Conservation (phyloP, 2,329 filamentous ascomycete species). For the Metarhizium anisopliae region DNA sequence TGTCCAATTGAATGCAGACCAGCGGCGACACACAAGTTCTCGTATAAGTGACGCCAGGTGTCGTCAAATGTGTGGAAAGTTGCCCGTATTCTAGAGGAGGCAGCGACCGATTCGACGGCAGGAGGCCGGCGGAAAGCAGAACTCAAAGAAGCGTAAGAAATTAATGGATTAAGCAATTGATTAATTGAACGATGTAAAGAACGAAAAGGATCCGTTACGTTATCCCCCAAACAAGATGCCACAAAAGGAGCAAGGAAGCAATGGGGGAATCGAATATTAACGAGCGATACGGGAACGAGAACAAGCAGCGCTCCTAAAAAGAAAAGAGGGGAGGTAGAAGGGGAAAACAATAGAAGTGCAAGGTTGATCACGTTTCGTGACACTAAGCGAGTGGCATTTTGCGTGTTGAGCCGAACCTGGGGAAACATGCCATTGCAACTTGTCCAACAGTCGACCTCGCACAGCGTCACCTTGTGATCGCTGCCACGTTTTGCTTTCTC, state of each 20-base stretch:
- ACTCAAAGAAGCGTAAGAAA: not conserved
- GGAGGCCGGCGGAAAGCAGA: too few relatives aligned
- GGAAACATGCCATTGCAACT: not conserved
- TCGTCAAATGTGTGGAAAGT: not conserved
- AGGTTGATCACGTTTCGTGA: not conserved
- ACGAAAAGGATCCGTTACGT: not conserved
- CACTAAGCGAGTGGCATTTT: not conserved
- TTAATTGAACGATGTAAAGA: too few relatives aligned
- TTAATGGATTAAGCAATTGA: not conserved
- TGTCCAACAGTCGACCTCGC: not conserved
- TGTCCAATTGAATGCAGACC: not conserved
- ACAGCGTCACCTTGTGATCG: too few relatives aligned
- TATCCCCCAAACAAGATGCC: not conserved
- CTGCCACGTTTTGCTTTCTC: not conserved
- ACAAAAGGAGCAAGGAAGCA: not conserved
- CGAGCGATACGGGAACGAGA: not conserved
- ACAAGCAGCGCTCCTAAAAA: not conserved
- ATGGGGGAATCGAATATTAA: not conserved
- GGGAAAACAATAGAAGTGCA: not conserved
- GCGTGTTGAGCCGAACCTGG: not conserved
- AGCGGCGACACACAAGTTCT: not conserved
- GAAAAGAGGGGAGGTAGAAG: not conserved
- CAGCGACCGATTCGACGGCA: not conserved
- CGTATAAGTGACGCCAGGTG: not conserved
- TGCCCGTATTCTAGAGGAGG: too few relatives aligned